Evolutionary conservation across 2,329 filamentous ascomycete genomes (phyloP).

Genomic region (Alternaria ethzedia): DNA sequence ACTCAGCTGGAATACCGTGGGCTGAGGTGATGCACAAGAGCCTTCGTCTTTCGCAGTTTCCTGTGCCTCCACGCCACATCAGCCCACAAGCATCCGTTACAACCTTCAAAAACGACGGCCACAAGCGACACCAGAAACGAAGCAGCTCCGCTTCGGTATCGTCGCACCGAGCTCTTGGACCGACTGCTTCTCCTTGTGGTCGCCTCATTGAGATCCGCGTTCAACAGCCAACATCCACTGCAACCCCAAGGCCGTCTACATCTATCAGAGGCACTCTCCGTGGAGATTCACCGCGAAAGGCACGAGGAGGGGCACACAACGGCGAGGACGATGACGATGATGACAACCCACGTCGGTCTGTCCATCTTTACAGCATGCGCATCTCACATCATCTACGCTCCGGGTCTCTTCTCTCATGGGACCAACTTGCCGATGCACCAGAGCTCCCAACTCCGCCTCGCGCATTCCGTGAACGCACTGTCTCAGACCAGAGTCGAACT

Average conservation of each 20-base stretch:
- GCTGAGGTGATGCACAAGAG: slow-evolving; percentile 36
- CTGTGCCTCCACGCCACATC: slow-evolving; percentile 21
- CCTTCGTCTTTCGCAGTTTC: slow-evolving; percentile 39
- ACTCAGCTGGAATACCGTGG: slow-evolving; percentile 35
- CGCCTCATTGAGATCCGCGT: slow-evolving; percentile 24
- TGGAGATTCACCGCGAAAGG: slow-evolving; percentile 10
- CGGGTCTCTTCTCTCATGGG: slow-evolving; percentile 49
- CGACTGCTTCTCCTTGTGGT: neutral
- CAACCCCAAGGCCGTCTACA: slow-evolving; percentile 22
- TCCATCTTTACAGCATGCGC: slow-evolving; percentile 53
- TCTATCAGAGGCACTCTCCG: slow-evolving; percentile 14
- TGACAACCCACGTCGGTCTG: slow-evolving; percentile 33
- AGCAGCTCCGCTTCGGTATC: neutral
- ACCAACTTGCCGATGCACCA: slow-evolving; percentile 31
- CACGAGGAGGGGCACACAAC: neutral
- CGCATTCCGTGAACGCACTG: slow-evolving; percentile 19
- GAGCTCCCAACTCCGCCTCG: slow-evolving; percentile 23
- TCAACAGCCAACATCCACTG: slow-evolving; percentile 25
- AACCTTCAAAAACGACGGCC: neutral
- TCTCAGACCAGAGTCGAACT: slow-evolving; percentile 28
- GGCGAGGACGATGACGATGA: slow-evolving; percentile 9
- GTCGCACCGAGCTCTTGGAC: neutral
- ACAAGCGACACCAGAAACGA: neutral
- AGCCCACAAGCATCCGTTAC: slow-evolving; percentile 20
- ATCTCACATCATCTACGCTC: slow-evolving; percentile 55